phyloP scores from a whole-genome alignment of 2,329 filamentous ascomycete species.

The Uncinocarpus reesii region DNA sequence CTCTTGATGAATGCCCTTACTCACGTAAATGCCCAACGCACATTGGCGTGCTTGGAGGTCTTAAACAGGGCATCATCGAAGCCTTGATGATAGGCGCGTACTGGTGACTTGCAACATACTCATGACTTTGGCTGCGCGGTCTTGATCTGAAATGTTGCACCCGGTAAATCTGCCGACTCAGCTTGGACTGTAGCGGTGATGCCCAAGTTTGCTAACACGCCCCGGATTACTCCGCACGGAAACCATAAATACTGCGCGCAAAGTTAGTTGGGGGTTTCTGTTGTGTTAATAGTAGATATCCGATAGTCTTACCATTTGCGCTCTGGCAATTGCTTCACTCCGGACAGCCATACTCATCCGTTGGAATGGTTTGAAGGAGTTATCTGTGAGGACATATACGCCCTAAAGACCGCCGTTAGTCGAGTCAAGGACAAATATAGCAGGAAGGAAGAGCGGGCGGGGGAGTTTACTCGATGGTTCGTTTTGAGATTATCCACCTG shows the following conservation, averaged over 20 bases:
- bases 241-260: conserved; percentile 76
- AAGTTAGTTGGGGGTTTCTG: not conserved
- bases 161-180: conserved; percentile 75
- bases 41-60: not conserved
- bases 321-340: conserved; percentile 60
- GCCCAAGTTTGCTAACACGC: conserved; percentile 82
- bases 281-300: not conserved
- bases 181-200: conserved; percentile 86
- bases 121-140: conserved; percentile 59
- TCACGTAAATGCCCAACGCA: not conserved
- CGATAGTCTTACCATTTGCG: conserved; percentile 58
- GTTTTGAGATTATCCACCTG: conserved; percentile 98
- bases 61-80: not conserved
- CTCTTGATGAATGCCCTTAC: not conserved
- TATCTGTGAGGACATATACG: conserved; percentile 92
- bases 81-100: no score
- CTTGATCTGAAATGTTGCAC: conserved; percentile 92
- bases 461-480: conserved; percentile 64
- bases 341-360: conserved; percentile 78
- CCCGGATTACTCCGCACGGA: conserved; percentile 82
- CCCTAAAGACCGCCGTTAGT: conserved; percentile 45
- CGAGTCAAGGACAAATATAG: not conserved
- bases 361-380: conserved; percentile 75
- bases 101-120: not conserved
- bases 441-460: not conserved